Percentiles rank a stretch among this genome's conserved stretches.
Evolutionary conservation across 768 basidiomycete species (phyloP).

Genomic region (Russula sp.): DNA sequence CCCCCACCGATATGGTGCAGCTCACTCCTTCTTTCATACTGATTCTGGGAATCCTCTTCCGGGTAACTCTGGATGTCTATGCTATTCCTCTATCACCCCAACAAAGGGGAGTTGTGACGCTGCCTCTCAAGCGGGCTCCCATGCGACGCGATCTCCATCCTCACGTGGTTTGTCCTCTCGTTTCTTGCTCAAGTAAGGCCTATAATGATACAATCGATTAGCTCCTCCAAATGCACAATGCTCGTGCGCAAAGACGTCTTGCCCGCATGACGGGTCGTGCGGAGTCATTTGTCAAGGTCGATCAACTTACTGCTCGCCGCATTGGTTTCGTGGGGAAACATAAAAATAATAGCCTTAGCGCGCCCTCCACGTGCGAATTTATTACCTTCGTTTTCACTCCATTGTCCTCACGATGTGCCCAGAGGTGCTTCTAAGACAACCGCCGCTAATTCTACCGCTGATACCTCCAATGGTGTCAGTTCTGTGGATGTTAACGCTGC

Average conservation of each 20-base stretch:
- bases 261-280: conserved; percentile 65
- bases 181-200: too few species aligned
- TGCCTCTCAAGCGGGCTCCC: conserved; percentile 43
- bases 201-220: conserved; percentile 33
- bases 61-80: conserved; percentile 41
- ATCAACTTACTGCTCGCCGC: conserved; percentile 40
- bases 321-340: conserved; percentile 15
- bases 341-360: conserved; percentile 29
- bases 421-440: not conserved
- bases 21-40: conserved; percentile 49
- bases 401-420: conserved; percentile 7
- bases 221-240: conserved; percentile 69
- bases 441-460: conserved; percentile 26
- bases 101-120: conserved; percentile 39
- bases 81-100: conserved; percentile 43
- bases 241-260: conserved; percentile 59
- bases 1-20: conserved; percentile 66
- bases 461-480: conserved; percentile 38
- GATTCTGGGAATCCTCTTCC: conserved; percentile 52
- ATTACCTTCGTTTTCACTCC: not conserved
- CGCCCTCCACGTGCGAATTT: conserved; percentile 5
- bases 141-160: conserved; percentile 41
- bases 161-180: conserved; percentile 40
- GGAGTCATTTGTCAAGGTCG: conserved; percentile 47
- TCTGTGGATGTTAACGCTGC: conserved; percentile 41